Conservation (phyloP, 345 rosid genomes). For the Populus pruinosa region DNA sequence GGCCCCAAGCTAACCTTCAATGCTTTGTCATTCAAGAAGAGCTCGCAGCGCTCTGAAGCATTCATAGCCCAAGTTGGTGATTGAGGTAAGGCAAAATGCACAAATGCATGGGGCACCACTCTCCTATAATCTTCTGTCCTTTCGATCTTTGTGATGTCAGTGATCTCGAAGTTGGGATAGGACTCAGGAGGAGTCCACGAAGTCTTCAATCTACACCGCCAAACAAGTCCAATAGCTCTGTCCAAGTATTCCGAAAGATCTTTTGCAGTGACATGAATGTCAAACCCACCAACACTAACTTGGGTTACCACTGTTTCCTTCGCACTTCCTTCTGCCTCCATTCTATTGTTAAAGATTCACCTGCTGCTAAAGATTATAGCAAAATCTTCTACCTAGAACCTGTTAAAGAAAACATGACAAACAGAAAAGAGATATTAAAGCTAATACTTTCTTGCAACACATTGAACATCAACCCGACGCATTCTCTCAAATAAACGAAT, state of each 20-base stretch:
- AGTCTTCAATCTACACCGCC: constrained; percentile 78
- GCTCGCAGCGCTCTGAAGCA: constrained; percentile 45
- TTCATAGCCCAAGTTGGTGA: constrained; percentile 44
- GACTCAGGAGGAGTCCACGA: constrained; percentile 89
- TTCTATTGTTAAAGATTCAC: constrained; percentile 1
- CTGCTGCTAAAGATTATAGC: background rate
- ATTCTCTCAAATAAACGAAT: background rate
- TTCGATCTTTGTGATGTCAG: constrained; percentile 20
- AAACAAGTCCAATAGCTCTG: constrained; percentile 50
- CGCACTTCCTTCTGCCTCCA: constrained; percentile 17
- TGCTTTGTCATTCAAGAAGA: constrained; percentile 37
- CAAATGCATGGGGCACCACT: constrained; percentile 85
- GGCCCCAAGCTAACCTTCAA: constrained; percentile 76
- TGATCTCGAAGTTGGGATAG: constrained; percentile 56
- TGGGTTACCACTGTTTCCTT: constrained; percentile 61
- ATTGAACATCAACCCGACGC: background rate
- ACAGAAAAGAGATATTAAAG: background rate
- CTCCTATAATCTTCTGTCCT: constrained; percentile 39
- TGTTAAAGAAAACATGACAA: background rate
- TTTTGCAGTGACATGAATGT: constrained; percentile 44
- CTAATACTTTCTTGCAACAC: background rate
- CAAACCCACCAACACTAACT: constrained; percentile 77
- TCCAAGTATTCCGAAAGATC: constrained; percentile 61
- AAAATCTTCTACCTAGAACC: background rate
- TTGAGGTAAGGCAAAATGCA: constrained; percentile 62